phyloP scores from a whole-genome alignment of 148 eudicot genomes.

The Chenopodium formosanum region DNA sequence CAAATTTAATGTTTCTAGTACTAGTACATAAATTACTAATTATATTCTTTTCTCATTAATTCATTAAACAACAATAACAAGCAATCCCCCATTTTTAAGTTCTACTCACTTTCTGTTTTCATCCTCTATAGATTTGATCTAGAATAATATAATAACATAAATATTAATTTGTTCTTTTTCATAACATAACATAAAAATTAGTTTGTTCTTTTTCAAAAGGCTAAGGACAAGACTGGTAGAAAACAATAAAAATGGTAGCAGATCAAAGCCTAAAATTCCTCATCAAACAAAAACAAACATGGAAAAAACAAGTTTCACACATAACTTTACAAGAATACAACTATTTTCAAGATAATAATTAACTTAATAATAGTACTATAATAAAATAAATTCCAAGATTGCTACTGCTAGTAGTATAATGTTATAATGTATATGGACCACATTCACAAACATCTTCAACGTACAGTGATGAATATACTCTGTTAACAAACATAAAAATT shows the following conservation, averaged over 20 bases:
- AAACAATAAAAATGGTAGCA: conserved; percentile 4
- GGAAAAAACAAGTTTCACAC: not conserved
- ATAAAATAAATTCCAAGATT: conserved; percentile 4
- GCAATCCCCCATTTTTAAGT: too few relatives aligned
- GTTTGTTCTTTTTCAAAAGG: conserved; percentile 15
- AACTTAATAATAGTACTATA: conserved; percentile 8
- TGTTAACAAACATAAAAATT: conserved; percentile 23
- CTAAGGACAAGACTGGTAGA: conserved; percentile 14
- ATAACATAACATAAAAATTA: too few relatives aligned
- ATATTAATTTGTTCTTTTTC: conserved; percentile 12
- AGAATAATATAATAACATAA: not conserved
- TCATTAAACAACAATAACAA: not conserved
- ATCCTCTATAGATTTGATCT: not conserved
- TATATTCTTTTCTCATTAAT: not conserved
- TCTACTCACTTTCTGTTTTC: not conserved
- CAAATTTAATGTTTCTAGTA: not conserved
- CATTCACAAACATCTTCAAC: conserved; percentile 15
- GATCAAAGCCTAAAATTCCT: conserved; percentile 27
- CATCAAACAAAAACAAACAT: conserved; percentile 19
- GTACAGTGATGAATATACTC: conserved; percentile 54
- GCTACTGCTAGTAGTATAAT: not conserved
- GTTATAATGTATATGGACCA: not conserved
- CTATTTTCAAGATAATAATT: conserved; percentile 5
- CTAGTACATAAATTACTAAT: not conserved
- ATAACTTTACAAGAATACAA: not conserved